These are phyloP conservation scores for Bidens hawaiensis DNA, from an alignment of 140 eudicot species.

Conservation along the genomic window DNA sequence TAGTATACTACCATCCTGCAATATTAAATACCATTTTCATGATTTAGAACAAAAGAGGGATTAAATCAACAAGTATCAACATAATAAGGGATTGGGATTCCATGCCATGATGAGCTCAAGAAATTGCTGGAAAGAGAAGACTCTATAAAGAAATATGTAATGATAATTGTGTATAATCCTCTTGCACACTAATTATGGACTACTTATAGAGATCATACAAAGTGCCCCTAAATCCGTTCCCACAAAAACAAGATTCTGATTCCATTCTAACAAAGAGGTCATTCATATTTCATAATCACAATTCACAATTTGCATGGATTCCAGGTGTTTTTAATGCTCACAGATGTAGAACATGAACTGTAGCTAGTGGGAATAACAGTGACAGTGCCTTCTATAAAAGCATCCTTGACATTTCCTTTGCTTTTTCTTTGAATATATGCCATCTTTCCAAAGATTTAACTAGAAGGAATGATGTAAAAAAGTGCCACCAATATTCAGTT, in stretches of 20 bases:
- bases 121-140: too few relatives aligned
- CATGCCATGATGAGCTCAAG: slow-evolving; percentile 3
- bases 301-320: background rate
- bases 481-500: background rate
- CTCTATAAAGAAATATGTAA: too few relatives aligned
- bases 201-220: background rate
- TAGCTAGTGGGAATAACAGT: background rate
- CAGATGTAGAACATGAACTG: background rate
- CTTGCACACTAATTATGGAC: background rate
- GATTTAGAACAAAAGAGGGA: background rate
- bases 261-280: background rate
- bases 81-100: background rate
- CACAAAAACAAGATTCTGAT: too few relatives aligned
- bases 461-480: too few relatives aligned
- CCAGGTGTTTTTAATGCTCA: background rate
- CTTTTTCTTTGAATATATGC: background rate
- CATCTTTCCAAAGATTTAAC: background rate
- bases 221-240: background rate
- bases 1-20: too few relatives aligned
- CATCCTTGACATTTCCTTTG: background rate
- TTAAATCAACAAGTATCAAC: background rate
- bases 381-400: background rate
- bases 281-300: too few relatives aligned
- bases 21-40: background rate
- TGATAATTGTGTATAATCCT: too few relatives aligned